These are phyloP conservation scores for Corymbia calophylla DNA, from an alignment of 441 rosid genomes.

Conservation along the genomic window DNA sequence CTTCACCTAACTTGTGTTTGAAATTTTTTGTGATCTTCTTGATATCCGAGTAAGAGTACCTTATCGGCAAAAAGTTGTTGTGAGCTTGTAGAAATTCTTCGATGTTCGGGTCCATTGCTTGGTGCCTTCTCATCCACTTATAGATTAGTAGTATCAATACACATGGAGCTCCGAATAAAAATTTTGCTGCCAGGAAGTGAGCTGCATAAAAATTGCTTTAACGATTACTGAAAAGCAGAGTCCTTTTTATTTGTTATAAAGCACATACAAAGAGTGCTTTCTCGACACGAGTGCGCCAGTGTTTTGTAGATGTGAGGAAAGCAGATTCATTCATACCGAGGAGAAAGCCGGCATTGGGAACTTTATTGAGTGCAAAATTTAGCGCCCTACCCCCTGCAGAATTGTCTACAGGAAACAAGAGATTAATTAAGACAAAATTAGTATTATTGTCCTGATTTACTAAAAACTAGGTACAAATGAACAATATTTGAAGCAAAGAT, in stretches of 20 bases:
- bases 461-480: not conserved
- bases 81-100: not conserved
- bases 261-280: not conserved
- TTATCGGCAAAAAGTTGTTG: not conserved
- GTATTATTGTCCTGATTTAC: not conserved
- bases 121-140: not conserved
- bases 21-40: not conserved
- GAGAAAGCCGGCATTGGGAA: rapidly evolving
- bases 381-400: not conserved
- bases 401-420: rapidly evolving
- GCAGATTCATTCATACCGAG: not conserved
- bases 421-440: not conserved
- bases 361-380: rapidly evolving
- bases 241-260: not conserved
- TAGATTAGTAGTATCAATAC: not conserved
- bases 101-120: not conserved
- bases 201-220: not conserved
- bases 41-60: not conserved
- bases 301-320: not conserved
- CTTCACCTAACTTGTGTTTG: not conserved
- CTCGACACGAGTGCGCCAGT: not conserved
- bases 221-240: not conserved
- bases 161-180: not conserved
- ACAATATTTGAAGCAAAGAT: not conserved
- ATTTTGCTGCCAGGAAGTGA: not conserved